Conservation (phyloP, 2,329 filamentous ascomycete species). For the Cordyceps tenuipes region DNA sequence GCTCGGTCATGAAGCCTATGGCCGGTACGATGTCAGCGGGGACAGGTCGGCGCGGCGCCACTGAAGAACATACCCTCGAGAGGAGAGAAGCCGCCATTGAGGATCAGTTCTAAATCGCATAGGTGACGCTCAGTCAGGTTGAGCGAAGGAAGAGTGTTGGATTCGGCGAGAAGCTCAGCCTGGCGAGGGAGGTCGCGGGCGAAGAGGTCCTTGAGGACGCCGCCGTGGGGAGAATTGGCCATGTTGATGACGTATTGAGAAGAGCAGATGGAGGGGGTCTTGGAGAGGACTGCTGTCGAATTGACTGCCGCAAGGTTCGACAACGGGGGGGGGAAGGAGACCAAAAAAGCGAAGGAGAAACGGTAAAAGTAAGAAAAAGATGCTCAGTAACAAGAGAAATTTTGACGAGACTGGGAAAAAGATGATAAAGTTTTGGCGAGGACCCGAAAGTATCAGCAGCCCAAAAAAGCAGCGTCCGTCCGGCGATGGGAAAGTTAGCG, state of each 20-base stretch:
- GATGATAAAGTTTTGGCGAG: slow-evolving; percentile 8
- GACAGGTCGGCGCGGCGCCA: neutral
- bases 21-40: slow-evolving; percentile 13
- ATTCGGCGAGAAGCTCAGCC: slow-evolving; percentile 70
- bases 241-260: slow-evolving; percentile 31
- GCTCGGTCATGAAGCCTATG: slow-evolving; percentile 90
- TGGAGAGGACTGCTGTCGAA: neutral
- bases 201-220: slow-evolving; percentile 94
- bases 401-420: slow-evolving; percentile 1
- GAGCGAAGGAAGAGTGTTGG: slow-evolving; percentile 78
- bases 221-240: slow-evolving; percentile 73
- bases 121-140: slow-evolving; percentile 87
- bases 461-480: slow-evolving; percentile 10
- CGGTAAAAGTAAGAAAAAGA: neutral
- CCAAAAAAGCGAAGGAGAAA: slow-evolving; percentile 9
- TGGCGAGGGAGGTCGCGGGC: slow-evolving; percentile 84
- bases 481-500: slow-evolving; percentile 9
- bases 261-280: slow-evolving; percentile 2
- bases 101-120: slow-evolving; percentile 93
- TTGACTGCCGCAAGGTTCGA: neutral
- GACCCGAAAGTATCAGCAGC: slow-evolving; percentile 9
- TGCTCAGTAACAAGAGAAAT: neutral
- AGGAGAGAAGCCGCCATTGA: slow-evolving; percentile 96
- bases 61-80: slow-evolving; percentile 68
- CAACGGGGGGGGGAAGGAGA: no score